phyloP scores from a whole-genome alignment of 148 eudicot genomes.

The Fagopyrum homotropicum region DNA sequence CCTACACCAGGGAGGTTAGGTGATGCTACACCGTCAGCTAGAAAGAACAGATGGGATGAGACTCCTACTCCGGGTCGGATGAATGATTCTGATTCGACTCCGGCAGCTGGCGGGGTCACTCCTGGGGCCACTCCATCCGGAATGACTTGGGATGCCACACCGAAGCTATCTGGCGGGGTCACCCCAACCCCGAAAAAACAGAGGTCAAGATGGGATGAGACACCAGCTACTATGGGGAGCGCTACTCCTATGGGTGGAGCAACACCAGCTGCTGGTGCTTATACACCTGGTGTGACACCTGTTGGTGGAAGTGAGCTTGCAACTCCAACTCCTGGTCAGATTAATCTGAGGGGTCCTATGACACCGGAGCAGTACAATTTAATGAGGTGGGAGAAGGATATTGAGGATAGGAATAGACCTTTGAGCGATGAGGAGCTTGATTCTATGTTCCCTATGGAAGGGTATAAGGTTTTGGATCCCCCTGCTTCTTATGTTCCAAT shows the following conservation, averaged over 20 bases:
- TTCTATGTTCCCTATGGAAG: slow-evolving; percentile 84
- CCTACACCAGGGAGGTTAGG: slow-evolving; percentile 89
- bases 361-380: slow-evolving; percentile 90
- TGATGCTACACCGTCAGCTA: slow-evolving; percentile 79
- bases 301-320: slow-evolving; percentile 70
- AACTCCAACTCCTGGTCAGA: slow-evolving; percentile 76
- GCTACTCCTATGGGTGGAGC: slow-evolving; percentile 82
- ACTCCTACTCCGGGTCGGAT: slow-evolving; percentile 83
- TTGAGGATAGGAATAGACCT: slow-evolving; percentile 89
- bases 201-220: slow-evolving; percentile 97
- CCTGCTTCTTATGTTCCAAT: slow-evolving; percentile 86
- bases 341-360: slow-evolving; percentile 60
- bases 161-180: slow-evolving; percentile 65
- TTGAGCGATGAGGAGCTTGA: slow-evolving; percentile 94
- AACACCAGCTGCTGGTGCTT: slow-evolving; percentile 57
- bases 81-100: slow-evolving; percentile 62
- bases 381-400: slow-evolving; percentile 93
- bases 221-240: slow-evolving; percentile 94
- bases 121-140: slow-evolving; percentile 94
- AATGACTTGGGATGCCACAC: slow-evolving; percentile 96
- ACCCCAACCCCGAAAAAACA: slow-evolving; percentile 92
- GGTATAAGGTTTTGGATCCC: slow-evolving; percentile 87
- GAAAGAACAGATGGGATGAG: slow-evolving; percentile 89
- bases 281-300: slow-evolving; percentile 93
- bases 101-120: slow-evolving; percentile 74